Conservation (phyloP, 495 filamentous ascomycete species). For the Penicillium taxi region DNA sequence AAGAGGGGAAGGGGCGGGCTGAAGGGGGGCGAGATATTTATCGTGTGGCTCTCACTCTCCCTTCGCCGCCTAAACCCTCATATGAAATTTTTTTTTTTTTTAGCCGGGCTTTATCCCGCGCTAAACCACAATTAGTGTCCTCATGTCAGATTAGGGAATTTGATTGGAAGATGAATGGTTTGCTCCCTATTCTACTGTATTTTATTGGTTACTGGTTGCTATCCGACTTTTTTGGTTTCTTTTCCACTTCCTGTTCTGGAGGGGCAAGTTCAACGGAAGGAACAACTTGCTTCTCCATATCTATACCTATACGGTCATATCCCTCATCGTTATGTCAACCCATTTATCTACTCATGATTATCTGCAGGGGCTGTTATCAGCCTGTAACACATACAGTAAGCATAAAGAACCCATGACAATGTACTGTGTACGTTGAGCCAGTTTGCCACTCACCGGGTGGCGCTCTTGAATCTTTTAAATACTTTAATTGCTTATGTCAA, state of each 20-base stretch:
- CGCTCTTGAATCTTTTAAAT: too few species aligned
- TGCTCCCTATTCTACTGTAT: constrained; percentile 7
- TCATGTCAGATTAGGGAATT: not conserved
- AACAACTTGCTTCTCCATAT: too few species aligned
- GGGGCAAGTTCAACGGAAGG: too few species aligned
- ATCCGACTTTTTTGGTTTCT: not conserved
- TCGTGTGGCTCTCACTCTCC: constrained; percentile 42
- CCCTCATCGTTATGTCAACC: too few species aligned
- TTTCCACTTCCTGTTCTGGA: not conserved
- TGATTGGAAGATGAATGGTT: constrained; percentile 10
- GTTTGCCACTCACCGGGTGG: too few species aligned
- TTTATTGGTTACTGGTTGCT: constrained; percentile 1
- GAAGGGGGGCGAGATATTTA: constrained; percentile 41
- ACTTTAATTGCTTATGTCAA: too few species aligned
- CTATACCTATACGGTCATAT: too few species aligned
- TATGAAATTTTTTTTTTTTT: constrained; percentile 23
- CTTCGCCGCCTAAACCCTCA: constrained; percentile 20
- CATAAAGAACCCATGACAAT: too few species aligned
- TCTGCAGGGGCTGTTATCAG: too few species aligned
- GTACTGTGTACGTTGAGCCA: too few species aligned
- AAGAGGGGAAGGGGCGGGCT: constrained; percentile 19
- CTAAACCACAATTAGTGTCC: constrained; percentile 10
- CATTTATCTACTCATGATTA: too few species aligned
- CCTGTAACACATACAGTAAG: too few species aligned
- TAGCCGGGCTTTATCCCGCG: constrained; percentile 16